Base-by-base conservation (phyloP, 164 flowering plant genomes). In the Houttuynia cordata region DNA sequence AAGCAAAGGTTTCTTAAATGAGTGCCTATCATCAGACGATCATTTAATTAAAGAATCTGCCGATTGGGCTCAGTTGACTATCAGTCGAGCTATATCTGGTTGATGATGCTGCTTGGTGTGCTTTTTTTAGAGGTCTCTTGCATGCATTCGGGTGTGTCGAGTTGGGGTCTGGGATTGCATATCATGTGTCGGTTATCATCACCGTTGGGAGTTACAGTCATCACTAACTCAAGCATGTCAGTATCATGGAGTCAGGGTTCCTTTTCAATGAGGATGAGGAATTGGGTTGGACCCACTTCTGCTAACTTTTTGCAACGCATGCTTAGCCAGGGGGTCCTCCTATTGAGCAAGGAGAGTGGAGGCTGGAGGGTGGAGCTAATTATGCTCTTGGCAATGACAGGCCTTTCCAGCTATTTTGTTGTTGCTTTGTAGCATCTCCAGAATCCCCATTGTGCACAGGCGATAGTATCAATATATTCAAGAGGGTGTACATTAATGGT, bases 31-130 rank as follows among this genome's bases (percentile, higher is more conserved):
- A 50, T 86, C 96, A 20, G 87, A 84, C 30, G 96, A 88, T 67
- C 81, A 71, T 73, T 74, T 81, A 81, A 80, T 88, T 64, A 85
- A 88, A 66, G 90, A 88, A 74, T 82, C 92, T 68, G 96, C 90
- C 21, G 90, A 88, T 58, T 86, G 90, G 92, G 88, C 88, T 53
- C 76, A 73, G 75, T 55, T 80, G 76, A 86, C 88, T 61, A 74
- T 88, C 59, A 76, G 71, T 61, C 86, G 84, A 66, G 87, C 87
- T 40, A 75, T 88, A 64, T 76, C 88, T 65, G 85, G 82, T 70
- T 85, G 81, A 82, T 64, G 71, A 52, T 66, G 60, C 55, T 67
- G 63, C 62, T 71, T 60, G 64, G 66, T 68, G 60, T 23, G 63
- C 37, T 61, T 82, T 70, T 82, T 70, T 75, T 68, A 58, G 66